These are phyloP conservation scores for Spergularia marina DNA, from an alignment of 148 eudicot species.

Conservation along the genomic window DNA sequence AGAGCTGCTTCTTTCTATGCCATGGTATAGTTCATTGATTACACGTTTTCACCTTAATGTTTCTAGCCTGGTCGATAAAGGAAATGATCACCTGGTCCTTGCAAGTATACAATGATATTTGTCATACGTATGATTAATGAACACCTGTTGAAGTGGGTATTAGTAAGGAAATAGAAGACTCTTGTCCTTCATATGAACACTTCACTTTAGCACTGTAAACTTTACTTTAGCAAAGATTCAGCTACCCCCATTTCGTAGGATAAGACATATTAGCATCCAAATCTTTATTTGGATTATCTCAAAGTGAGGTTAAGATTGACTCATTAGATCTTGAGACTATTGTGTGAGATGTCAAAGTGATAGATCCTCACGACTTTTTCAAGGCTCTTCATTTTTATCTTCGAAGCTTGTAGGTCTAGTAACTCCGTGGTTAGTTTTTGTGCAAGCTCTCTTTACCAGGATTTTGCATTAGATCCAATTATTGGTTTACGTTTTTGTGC, in stretches of 20 bases:
- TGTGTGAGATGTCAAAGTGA: background rate
- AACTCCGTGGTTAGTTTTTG: too few species aligned
- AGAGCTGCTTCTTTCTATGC: constrained; percentile 70
- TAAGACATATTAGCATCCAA: background rate
- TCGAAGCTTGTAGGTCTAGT: background rate
- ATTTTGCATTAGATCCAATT: background rate
- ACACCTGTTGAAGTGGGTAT: background rate
- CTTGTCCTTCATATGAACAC: background rate
- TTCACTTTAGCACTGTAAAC: background rate
- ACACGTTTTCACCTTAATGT: background rate
- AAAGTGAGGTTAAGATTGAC: background rate
- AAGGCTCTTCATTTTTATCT: too few species aligned
- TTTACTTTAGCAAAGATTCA: background rate
- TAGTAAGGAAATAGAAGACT: background rate
- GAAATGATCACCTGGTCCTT: background rate
- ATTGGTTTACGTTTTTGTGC: background rate
- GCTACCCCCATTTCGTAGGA: background rate
- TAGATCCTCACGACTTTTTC: background rate
- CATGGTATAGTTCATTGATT: constrained; percentile 51
- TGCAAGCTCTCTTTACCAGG: background rate
- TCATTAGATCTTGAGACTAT: background rate
- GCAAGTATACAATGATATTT: background rate
- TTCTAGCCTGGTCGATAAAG: background rate
- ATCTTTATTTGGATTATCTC: background rate
- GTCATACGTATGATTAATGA: background rate